Evolutionary conservation across 2,329 filamentous ascomycete genomes (phyloP).

Genomic region (Plenodomus tracheiphilus): DNA sequence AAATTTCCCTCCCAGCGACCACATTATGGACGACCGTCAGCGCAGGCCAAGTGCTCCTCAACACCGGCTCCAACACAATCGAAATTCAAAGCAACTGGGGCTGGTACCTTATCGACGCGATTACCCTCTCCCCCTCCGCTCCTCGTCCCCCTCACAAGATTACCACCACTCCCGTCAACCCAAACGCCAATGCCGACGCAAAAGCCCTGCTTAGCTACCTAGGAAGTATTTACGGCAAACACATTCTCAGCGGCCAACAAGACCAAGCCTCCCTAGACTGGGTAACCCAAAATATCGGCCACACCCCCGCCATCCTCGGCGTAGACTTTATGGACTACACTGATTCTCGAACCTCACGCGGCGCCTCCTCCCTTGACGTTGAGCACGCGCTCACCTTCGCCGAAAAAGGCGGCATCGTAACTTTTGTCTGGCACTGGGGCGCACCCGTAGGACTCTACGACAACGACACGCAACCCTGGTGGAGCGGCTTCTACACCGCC

Average conservation of each 20-base stretch:
- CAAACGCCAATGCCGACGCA: conserved; percentile 43
- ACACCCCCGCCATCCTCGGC: conserved; percentile 53
- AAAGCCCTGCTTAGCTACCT: conserved; percentile 50
- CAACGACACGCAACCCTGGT: conserved; percentile 52
- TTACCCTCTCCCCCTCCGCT: conserved; percentile 45
- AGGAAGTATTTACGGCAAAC: conserved; percentile 50
- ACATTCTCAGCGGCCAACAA: conserved; percentile 56
- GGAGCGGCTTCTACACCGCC: conserved; percentile 55
- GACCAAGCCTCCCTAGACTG: conserved; percentile 51
- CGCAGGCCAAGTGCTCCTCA: conserved; percentile 52
- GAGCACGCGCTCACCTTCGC: conserved; percentile 54
- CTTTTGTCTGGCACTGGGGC: conserved; percentile 57
- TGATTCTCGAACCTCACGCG: conserved; percentile 50
- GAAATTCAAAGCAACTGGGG: conserved; percentile 55
- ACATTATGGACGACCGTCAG: conserved; percentile 45
- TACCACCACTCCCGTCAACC: conserved; percentile 44
- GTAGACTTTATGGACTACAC: conserved; percentile 57
- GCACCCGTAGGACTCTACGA: conserved; percentile 53
- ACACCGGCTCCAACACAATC: conserved; percentile 50
- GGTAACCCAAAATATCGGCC: conserved; percentile 51
- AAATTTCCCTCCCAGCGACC: conserved; percentile 48
- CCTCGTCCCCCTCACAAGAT: conserved; percentile 48
- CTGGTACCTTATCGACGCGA: conserved; percentile 53
- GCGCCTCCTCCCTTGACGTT: conserved; percentile 48
- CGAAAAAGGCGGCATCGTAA: conserved; percentile 51